These are phyloP conservation scores for Stemphylium beticola DNA, from an alignment of 2,329 filamentous ascomycete genomes.

Conservation along the genomic window DNA sequence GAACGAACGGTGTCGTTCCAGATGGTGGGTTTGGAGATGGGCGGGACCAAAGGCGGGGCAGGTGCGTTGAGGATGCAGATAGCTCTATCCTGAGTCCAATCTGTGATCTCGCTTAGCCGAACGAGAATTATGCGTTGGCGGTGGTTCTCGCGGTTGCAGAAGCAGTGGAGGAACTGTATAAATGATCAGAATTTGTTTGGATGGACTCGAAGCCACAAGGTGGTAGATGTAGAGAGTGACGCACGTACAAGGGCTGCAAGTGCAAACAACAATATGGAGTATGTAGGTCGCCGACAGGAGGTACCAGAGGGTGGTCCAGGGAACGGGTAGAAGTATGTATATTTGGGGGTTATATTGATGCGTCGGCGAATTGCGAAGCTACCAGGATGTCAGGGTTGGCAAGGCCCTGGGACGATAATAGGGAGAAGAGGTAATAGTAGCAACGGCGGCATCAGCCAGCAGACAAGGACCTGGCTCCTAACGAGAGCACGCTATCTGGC, in stretches of 20 bases:
- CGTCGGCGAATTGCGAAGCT: conserved; percentile 36
- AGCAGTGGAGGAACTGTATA: conserved; percentile 7
- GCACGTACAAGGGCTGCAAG: conserved; percentile 22
- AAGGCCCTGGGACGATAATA: conserved; percentile 34
- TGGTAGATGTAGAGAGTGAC: conserved; percentile 12
- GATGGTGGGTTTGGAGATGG: conserved; percentile 7
- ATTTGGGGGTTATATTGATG: conserved; percentile 29
- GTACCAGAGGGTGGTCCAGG: conserved; percentile 28
- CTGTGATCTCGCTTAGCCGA: conserved; percentile 9
- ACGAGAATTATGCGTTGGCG: conserved; percentile 3
- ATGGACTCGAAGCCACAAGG: conserved; percentile 5
- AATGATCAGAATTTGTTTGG: conserved; percentile 8
- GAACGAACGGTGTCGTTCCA: background rate
- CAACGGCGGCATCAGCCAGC: conserved; percentile 37
- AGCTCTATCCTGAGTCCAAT: conserved; percentile 7
- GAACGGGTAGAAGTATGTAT: conserved; percentile 22
- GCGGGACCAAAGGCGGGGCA: conserved; percentile 17
- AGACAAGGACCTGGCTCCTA: conserved; percentile 35
- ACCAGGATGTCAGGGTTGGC: conserved; percentile 30
- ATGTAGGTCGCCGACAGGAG: conserved; percentile 19
- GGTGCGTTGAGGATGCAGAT: conserved; percentile 13
- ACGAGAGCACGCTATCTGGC: conserved; percentile 31
- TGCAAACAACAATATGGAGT: conserved; percentile 19
- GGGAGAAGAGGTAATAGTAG: conserved; percentile 29
- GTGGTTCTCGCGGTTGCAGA: conserved; percentile 8